Percentiles rank a stretch among this genome's conserved stretches.
These are phyloP conservation scores for Passalora sequoiae DNA, from an alignment of 2,329 filamentous ascomycete genomes.

Conservation along the genomic window DNA sequence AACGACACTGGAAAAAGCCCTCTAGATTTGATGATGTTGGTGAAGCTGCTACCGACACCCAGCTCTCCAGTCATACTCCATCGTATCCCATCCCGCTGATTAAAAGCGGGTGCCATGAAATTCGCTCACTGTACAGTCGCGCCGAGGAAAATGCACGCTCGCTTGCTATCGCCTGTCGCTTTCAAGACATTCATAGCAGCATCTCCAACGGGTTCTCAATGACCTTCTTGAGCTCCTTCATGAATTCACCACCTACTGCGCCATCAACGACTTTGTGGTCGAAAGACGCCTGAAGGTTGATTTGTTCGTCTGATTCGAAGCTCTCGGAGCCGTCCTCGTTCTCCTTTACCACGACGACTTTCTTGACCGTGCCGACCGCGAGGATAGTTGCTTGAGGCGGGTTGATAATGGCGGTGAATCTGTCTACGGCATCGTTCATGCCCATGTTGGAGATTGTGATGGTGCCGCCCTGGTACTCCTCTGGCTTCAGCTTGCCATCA, in stretches of 20 bases:
- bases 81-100: conserved; percentile 1
- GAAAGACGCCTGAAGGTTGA: conserved; percentile 89
- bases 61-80: conserved; percentile 3
- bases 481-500: conserved; percentile 97
- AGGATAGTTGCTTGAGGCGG: conserved; percentile 94
- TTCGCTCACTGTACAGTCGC: conserved; percentile 23
- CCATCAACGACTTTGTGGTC: conserved; percentile 99
- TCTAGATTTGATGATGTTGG: neutral
- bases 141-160: conserved; percentile 9
- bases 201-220: conserved; percentile 96
- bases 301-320: conserved; percentile 95
- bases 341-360: conserved; percentile 85
- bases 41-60: neutral
- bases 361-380: conserved; percentile 88
- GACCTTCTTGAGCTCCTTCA: conserved; percentile 93
- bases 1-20: conserved; percentile 4
- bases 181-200: conserved; percentile 60
- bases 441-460: conserved; percentile 99
- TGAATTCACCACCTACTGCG: conserved; percentile 92
- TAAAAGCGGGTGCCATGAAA: conserved; percentile 3
- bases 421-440: conserved; percentile 94
- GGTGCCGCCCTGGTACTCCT: conserved; percentile 97
- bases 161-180: conserved; percentile 11
- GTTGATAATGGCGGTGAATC: conserved; percentile 99
- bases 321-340: conserved; percentile 69